These are phyloP conservation scores for Diversispora eburnea DNA, from an alignment of 192 early-diverging fungal genomes.

Conservation along the genomic window DNA sequence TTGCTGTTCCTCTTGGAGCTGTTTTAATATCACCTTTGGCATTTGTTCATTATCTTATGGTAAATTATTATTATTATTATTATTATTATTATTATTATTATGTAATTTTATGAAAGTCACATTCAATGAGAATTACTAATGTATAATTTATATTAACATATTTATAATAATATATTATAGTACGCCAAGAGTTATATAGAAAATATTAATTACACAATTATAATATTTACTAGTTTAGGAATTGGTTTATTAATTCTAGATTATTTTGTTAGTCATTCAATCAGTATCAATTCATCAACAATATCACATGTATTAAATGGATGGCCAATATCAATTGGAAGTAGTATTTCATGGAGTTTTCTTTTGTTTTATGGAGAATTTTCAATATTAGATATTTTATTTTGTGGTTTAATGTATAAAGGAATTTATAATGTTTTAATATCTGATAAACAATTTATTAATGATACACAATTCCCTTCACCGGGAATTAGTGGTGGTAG, in stretches of 20 bases:
- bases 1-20: slow-evolving; percentile 34
- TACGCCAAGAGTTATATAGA: not conserved
- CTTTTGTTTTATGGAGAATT: slow-evolving; percentile 38
- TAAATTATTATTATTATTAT: slow-evolving; percentile 5
- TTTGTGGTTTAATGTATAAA: slow-evolving; percentile 35
- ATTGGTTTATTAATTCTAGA: slow-evolving; percentile 40
- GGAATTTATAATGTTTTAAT: slow-evolving; percentile 39
- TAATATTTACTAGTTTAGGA: slow-evolving; percentile 34
- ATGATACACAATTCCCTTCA: slow-evolving; percentile 35
- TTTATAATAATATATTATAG: not conserved
- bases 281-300: slow-evolving; percentile 34
- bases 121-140: not conserved
- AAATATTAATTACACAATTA: not conserved
- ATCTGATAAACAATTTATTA: slow-evolving; percentile 27
- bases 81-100: slow-evolving; percentile 25
- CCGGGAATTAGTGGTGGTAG: slow-evolving; percentile 30
- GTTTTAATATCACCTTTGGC: slow-evolving; percentile 37
- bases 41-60: slow-evolving; percentile 34
- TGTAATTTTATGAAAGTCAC: slow-evolving; percentile 29
- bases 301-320: slow-evolving; percentile 36
- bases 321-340: slow-evolving; percentile 40
- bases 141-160: not conserved
- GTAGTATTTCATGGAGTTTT: slow-evolving; percentile 33
- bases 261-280: slow-evolving; percentile 40
- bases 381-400: slow-evolving; percentile 37